Evolutionary conservation across 2,329 filamentous ascomycete species (phyloP), one percentile per base, ranked within the genome.

Genomic region (Lecanicillium sp.): DNA sequence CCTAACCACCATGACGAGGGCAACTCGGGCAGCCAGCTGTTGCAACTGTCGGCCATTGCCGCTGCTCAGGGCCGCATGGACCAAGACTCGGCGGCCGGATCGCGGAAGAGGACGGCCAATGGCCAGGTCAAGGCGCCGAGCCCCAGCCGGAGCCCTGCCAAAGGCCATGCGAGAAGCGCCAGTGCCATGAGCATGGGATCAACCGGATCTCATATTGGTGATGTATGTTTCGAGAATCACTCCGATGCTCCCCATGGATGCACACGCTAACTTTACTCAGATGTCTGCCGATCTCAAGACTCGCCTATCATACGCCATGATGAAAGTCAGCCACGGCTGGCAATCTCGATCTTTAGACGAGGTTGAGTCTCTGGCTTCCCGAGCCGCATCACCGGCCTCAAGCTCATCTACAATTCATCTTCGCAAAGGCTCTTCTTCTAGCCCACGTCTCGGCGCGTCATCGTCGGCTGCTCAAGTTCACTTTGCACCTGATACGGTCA

Each of bases 241-340:
- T 11, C 22, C 11, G 22, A 11, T 25, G 6, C 7, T 25, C 22
- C 11, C 11, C 7, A 6, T 25, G 22, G 22, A 25, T 7, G 7
- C 7, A 25, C 22, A n/a, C 18, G 27, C 43, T 45, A 29, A 45
- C 38, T 20, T n/a, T 12, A 5, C 15, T 6, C 56, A 88, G 83
- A 65, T 86, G 38, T 87, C 85, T 29, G 76, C 80, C 39, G 84
- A 90, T 54, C 72, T 96, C 37, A 83, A 82, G 55, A 81, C 87
- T 36, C 83, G 87, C 51, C 72, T 96, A 19, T 86, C 87, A 6
- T 95, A 95, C 59, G 90, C 90, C 47, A 92, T 94, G 75, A 75
- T 94, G 55, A 95, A 95, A 60, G 84, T 95, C 29, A 86, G 87
- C 56, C 80, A 94, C 54, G 87, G 86, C 42, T 92, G 88, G 83